Conservation (phyloP, 192 early-diverging fungal genomes). For the Rhizoclosmatium sp. region DNA sequence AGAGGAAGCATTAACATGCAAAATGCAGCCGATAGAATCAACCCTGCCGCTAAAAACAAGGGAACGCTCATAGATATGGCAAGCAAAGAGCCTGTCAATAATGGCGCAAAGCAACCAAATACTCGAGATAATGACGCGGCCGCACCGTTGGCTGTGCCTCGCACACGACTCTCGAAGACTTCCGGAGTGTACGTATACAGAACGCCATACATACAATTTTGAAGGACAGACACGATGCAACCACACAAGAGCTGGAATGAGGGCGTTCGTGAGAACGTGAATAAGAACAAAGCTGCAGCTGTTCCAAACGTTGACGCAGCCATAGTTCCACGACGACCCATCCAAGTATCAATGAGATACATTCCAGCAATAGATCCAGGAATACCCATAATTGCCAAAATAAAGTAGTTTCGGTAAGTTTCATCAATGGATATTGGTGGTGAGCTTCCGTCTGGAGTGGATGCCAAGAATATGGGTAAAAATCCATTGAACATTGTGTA, state of each 20-base stretch:
- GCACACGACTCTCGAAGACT: slow-evolving; percentile 69
- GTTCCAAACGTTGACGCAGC: slow-evolving; percentile 76
- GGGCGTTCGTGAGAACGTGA: slow-evolving; percentile 65
- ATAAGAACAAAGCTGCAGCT: slow-evolving; percentile 70
- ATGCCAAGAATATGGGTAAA: slow-evolving; percentile 78
- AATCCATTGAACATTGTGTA: slow-evolving; percentile 93
- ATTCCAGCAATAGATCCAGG: slow-evolving; percentile 76
- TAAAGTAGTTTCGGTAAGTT: slow-evolving; percentile 77
- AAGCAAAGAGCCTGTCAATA: slow-evolving; percentile 73
- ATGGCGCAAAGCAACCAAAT: slow-evolving; percentile 77
- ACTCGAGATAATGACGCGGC: slow-evolving; percentile 78
- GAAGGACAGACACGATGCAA: slow-evolving; percentile 70
- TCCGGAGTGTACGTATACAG: slow-evolving; percentile 90
- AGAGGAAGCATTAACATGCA: slow-evolving; percentile 78
- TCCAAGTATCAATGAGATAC: slow-evolving; percentile 72
- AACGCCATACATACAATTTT: slow-evolving; percentile 73
- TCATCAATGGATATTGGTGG: slow-evolving; percentile 48
- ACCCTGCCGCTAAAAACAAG: slow-evolving; percentile 68
- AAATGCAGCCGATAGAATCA: slow-evolving; percentile 63
- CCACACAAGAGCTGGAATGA: slow-evolving; percentile 65
- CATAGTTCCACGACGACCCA: slow-evolving; percentile 85
- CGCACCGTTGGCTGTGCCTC: slow-evolving; percentile 83
- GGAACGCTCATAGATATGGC: slow-evolving; percentile 65
- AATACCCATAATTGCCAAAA: slow-evolving; percentile 78
- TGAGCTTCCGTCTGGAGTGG: slow-evolving; percentile 7